phyloP scores from a whole-genome alignment of 805 yeast species.

The Starmerella gropengiesseri region DNA sequence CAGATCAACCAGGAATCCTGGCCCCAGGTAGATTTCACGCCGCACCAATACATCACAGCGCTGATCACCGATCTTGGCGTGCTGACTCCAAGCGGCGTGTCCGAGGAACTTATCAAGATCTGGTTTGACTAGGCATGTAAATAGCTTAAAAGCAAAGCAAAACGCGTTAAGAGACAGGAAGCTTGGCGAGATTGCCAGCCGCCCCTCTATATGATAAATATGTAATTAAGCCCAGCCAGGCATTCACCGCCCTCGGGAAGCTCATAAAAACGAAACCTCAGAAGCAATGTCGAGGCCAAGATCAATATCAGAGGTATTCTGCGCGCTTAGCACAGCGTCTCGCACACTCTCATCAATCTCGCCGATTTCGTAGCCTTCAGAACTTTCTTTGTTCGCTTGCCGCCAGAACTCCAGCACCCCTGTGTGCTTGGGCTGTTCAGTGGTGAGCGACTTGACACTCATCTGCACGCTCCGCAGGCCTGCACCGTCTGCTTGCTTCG shows the following conservation, averaged over 20 bases:
- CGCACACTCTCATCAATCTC: background rate
- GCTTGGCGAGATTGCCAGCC: no score
- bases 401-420: constrained; percentile 62
- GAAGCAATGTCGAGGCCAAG: background rate
- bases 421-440: constrained; percentile 50
- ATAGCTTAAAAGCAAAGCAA: background rate
- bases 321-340: background rate
- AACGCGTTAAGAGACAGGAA: background rate
- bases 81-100: constrained; percentile 91
- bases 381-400: constrained; percentile 50
- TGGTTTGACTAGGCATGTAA: constrained; percentile 63
- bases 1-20: constrained; percentile 30
- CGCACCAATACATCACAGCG: constrained; percentile 91
- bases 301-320: background rate
- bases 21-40: constrained; percentile 81
- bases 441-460: constrained; percentile 55
- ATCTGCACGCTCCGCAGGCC: constrained; percentile 59
- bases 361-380: constrained; percentile 23
- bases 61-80: constrained; percentile 94
- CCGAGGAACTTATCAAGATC: constrained; percentile 96
- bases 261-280: background rate
- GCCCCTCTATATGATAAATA: no score
- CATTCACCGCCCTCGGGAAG: no score
- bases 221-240: no score
- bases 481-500: constrained; percentile 21